Percentiles rank a stretch among this genome's conserved stretches.
Conservation (phyloP, 192 early-diverging fungal genomes). For the Backusella macrospora region DNA sequence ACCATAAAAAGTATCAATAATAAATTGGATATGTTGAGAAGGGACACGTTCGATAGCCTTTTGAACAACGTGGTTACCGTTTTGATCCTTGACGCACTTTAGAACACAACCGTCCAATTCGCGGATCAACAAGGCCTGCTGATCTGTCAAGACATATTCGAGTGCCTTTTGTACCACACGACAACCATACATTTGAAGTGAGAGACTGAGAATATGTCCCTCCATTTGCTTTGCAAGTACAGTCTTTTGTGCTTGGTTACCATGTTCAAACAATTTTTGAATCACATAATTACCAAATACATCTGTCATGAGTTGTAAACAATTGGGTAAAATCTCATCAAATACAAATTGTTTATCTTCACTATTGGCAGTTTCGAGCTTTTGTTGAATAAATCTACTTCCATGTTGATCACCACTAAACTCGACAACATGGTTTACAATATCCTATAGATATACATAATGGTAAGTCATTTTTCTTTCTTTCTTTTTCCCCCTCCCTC, state of each 20-base stretch:
- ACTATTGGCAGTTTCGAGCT: slow-evolving; percentile 89
- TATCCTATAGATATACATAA: slow-evolving; percentile 61
- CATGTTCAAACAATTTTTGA: slow-evolving; percentile 99
- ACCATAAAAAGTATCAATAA: slow-evolving; percentile 96
- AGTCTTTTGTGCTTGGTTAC: slow-evolving; percentile 90
- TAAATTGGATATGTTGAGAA: slow-evolving; percentile 91
- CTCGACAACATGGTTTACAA: slow-evolving; percentile 92
- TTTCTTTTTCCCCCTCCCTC: too few species aligned
- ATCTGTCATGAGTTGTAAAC: slow-evolving; percentile 95
- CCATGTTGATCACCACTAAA: slow-evolving; percentile 99
- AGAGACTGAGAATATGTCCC: slow-evolving; percentile 90
- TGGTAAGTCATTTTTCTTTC: too few species aligned
- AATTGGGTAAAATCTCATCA: slow-evolving; percentile 92
- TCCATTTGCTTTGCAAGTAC: slow-evolving; percentile 94
- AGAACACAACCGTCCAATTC: slow-evolving; percentile 96
- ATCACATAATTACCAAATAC: slow-evolving; percentile 99
- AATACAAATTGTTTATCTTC: slow-evolving; percentile 98
- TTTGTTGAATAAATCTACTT: slow-evolving; percentile 98
- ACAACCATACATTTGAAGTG: slow-evolving; percentile 99
- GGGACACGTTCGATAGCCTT: slow-evolving; percentile 99
- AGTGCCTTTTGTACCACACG: slow-evolving; percentile 99
- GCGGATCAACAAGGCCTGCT: slow-evolving; percentile 86
- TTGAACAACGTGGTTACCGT: slow-evolving; percentile 99
- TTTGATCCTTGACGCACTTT: slow-evolving; percentile 99
- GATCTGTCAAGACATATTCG: slow-evolving; percentile 89